These are phyloP conservation scores for Hypoxylon perforatum DNA, from an alignment of 495 filamentous ascomycete genomes.

Conservation along the genomic window DNA sequence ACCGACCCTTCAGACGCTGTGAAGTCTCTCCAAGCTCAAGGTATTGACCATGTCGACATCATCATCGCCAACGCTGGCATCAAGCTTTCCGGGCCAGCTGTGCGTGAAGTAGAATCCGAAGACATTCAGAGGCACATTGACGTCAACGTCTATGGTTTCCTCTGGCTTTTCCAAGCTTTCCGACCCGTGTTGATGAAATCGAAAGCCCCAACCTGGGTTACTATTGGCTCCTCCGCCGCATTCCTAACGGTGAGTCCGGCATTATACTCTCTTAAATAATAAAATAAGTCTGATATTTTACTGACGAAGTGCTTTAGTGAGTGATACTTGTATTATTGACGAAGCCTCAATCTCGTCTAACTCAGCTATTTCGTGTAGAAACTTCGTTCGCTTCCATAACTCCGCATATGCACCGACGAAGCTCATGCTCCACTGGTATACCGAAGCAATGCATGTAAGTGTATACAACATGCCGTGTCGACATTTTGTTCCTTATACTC, in stretches of 20 bases:
- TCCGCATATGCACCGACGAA: slow-evolving; percentile 57
- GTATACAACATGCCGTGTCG: too few relatives aligned
- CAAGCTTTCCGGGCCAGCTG: background rate
- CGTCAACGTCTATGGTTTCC: slow-evolving; percentile 28
- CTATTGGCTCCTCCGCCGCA: slow-evolving; percentile 45
- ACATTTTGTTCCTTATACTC: too few relatives aligned
- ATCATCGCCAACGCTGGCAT: slow-evolving; percentile 30
- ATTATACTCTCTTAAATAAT: too few relatives aligned
- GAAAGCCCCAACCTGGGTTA: slow-evolving; percentile 48
- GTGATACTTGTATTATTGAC: background rate
- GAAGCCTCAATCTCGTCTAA: slow-evolving; percentile 4
- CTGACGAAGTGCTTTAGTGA: background rate
- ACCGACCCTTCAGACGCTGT: slow-evolving; percentile 14
- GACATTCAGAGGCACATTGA: slow-evolving; percentile 18
- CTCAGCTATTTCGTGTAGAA: background rate
- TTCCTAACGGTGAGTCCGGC: slow-evolving; percentile 35
- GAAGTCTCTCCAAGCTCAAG: background rate
- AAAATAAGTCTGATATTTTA: background rate
- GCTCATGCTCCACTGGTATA: slow-evolving; percentile 51
- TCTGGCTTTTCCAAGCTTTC: slow-evolving; percentile 39
- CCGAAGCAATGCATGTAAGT: slow-evolving; percentile 49
- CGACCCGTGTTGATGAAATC: slow-evolving; percentile 27
- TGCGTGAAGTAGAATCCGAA: slow-evolving; percentile 11
- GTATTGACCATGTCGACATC: slow-evolving; percentile 25
- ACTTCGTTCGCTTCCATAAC: slow-evolving; percentile 41